Conservation (phyloP, 2,329 filamentous ascomycete species). For the Aspergillus melleus region DNA sequence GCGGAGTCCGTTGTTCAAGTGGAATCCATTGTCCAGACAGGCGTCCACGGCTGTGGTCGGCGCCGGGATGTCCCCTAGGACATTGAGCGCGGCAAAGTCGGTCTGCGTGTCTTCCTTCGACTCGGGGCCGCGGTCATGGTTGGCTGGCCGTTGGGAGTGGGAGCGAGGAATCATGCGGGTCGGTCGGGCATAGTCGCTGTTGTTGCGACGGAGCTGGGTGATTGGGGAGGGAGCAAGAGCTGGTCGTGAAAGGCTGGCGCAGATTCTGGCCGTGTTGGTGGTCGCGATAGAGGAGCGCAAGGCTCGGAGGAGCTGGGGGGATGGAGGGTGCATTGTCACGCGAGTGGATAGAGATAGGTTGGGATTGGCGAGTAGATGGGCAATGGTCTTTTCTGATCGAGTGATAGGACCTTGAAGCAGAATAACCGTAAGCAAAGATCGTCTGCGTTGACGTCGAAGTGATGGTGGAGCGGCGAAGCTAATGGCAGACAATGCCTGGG, state of each 20-base stretch:
- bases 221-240: slow-evolving; percentile 7
- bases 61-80: slow-evolving; percentile 71
- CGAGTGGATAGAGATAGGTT: background rate
- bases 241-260: slow-evolving; percentile 14
- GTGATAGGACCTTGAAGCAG: background rate
- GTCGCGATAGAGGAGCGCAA: slow-evolving; percentile 37
- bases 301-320: slow-evolving; percentile 43
- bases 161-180: slow-evolving; percentile 34
- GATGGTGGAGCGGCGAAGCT: background rate
- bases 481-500: background rate
- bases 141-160: slow-evolving; percentile 39
- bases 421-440: background rate
- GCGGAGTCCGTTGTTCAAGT: slow-evolving; percentile 75
- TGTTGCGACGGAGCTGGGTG: slow-evolving; percentile 21
- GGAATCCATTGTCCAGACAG: slow-evolving; percentile 80
- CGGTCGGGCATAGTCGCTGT: slow-evolving; percentile 27
- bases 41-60: slow-evolving; percentile 83
- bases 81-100: slow-evolving; percentile 74
- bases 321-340: slow-evolving; percentile 41
- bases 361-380: too few relatives aligned
- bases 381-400: background rate
- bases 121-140: slow-evolving; percentile 60
- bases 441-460: background rate
- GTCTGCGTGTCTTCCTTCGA: slow-evolving; percentile 64
- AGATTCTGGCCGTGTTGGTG: slow-evolving; percentile 12